A percentile compares a stretch with the other conserved stretches of the same genome.
Conservation (phyloP, 495 filamentous ascomycete species). For the Podospora sp. region DNA sequence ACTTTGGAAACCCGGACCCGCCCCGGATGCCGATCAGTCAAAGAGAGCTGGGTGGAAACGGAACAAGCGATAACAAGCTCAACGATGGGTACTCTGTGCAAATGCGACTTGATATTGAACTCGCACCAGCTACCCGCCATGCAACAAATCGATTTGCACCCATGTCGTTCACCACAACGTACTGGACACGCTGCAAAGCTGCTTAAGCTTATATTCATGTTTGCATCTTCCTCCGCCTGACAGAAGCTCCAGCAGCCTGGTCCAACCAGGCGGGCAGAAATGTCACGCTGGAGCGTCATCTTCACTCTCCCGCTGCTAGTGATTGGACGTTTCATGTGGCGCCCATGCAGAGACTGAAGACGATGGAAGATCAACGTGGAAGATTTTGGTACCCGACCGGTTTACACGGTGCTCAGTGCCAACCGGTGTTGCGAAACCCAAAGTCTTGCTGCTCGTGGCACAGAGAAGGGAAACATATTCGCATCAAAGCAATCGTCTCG, state of each 20-base stretch:
- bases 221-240: not conserved
- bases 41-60: not conserved
- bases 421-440: not conserved
- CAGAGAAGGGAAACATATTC: not conserved
- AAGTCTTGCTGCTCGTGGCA: not conserved
- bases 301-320: not conserved
- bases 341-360: not conserved
- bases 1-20: not conserved
- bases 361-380: not conserved
- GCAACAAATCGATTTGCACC: not conserved
- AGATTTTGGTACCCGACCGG: not conserved
- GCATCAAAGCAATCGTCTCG: not conserved
- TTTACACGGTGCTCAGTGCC: not conserved
- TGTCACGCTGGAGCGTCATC: not conserved
- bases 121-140: not conserved
- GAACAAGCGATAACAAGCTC: not conserved
- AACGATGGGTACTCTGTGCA: not conserved
- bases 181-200: not conserved
- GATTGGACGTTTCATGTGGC: not conserved
- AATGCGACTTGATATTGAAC: not conserved
- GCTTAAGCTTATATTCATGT: not conserved
- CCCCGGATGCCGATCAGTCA: not conserved
- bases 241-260: not conserved
- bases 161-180: not conserved
- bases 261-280: not conserved